Evolutionary conservation across 2,329 filamentous ascomycete species (phyloP), one percentile per base, ranked within the genome.

Genomic region (Colletotrichum liriopes): DNA sequence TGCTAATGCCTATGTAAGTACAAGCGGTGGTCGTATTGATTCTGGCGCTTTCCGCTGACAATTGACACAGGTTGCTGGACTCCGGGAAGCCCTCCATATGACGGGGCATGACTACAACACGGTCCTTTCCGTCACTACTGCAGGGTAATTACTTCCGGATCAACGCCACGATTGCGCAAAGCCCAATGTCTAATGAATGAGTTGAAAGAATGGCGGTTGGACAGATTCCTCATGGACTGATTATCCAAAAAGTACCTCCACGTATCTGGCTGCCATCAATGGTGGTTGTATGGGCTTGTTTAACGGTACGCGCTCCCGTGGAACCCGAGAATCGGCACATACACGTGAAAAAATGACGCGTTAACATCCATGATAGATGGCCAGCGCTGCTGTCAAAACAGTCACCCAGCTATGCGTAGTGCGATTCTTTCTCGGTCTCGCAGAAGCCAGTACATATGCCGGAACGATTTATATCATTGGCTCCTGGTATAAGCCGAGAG

Each of bases 81-180:
- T 92, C 7, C 86, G 89, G 63, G 83, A 84, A 41, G 89, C 91
- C 54, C 84, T 93, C 5, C 75, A 82, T 0, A 79, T 93, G 49
- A 79, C 76, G 5, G 86, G 86, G 23, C 88, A 91, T 74, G 89
- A 92, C 75, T 92, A 91, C 82, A 93, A 93, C 71, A 79, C 81
- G 8, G 83, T 92, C 0, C 83, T 93, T 2, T 90, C 89, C 4
- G 77, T 89, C 63, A 72, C 72, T 2, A 73, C 72, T 2, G 67
- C 72, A 12, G 63, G 71, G 71, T 65, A 55, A 26, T 62, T 4
- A 5, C 2, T 2, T 49, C 29, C 29, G n/a, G 1, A 26, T 2
- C 32, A 1, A 26, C 18, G 1, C 29, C 1, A 55, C 32, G 2
- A 6, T n/a, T 20, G 7, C 37, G 4, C 39, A 39, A 20, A 4